These are phyloP conservation scores for Colletotrichum caudatum DNA, from an alignment of 2,329 filamentous ascomycete genomes.

Conservation along the genomic window DNA sequence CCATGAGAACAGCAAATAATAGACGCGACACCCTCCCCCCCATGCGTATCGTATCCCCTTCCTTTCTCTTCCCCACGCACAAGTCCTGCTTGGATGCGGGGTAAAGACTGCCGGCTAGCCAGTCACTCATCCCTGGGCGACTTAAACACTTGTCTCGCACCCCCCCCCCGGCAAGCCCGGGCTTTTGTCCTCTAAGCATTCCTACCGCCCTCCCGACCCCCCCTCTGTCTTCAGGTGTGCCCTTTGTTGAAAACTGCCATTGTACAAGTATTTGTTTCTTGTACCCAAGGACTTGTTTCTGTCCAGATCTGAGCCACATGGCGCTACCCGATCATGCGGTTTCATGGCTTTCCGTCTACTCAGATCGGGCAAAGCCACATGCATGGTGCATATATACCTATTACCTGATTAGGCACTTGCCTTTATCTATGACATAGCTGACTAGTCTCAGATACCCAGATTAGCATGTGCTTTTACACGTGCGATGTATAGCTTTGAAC, in stretches of 20 bases:
- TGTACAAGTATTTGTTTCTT: background rate
- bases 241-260: background rate
- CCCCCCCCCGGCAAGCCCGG: constrained; percentile 25
- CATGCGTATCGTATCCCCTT: too few species aligned
- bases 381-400: background rate
- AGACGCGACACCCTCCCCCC: background rate
- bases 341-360: constrained; percentile 8
- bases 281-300: background rate
- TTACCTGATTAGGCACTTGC: background rate
- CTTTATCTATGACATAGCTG: background rate
- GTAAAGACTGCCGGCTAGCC: background rate
- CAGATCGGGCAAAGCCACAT: constrained; percentile 7
- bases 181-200: background rate
- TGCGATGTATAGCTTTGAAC: background rate
- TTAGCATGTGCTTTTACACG: background rate
- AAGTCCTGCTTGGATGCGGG: constrained; percentile 2
- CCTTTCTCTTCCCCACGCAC: background rate
- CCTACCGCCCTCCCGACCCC: background rate
- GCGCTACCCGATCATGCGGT: constrained; percentile 15
- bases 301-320: constrained; percentile 13
- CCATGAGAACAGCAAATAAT: background rate
- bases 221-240: constrained; percentile 14
- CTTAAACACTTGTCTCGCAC: background rate
- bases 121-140: background rate
- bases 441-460: background rate